Conservation (phyloP, 768 basidiomycete genomes). For the Mycena vitilis region DNA sequence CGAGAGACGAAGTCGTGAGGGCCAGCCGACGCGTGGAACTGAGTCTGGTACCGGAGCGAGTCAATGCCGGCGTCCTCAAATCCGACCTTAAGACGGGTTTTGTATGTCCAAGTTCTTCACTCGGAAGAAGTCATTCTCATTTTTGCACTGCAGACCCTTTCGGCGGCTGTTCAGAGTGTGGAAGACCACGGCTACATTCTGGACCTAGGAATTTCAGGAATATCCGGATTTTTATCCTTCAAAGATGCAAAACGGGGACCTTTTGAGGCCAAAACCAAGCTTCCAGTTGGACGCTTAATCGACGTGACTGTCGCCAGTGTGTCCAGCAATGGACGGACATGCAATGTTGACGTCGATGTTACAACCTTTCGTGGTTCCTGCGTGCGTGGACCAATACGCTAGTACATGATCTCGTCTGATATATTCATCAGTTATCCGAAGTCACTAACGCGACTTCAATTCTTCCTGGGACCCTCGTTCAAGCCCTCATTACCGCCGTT, state of each 20-base stretch:
- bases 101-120: slow-evolving; percentile 59
- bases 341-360: slow-evolving; percentile 71
- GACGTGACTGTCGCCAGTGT: slow-evolving; percentile 74
- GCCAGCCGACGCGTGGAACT: slow-evolving; percentile 86
- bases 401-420: slow-evolving; percentile 7
- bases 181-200: slow-evolving; percentile 97
- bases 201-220: slow-evolving; percentile 82
- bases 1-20: slow-evolving; percentile 74
- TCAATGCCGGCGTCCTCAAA: slow-evolving; percentile 85
- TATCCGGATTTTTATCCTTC: slow-evolving; percentile 88
- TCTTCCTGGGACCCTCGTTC: slow-evolving; percentile 87
- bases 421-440: slow-evolving; percentile 69
- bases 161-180: slow-evolving; percentile 81
- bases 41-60: slow-evolving; percentile 82
- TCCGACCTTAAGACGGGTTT: slow-evolving; percentile 80
- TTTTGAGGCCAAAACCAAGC: slow-evolving; percentile 42
- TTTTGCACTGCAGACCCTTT: slow-evolving; percentile 66
- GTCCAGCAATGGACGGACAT: slow-evolving; percentile 83
- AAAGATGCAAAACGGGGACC: slow-evolving; percentile 66
- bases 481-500: slow-evolving; percentile 83
- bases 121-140: slow-evolving; percentile 5
- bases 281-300: slow-evolving; percentile 76
- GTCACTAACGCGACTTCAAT: slow-evolving; percentile 83
- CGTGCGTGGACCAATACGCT: slow-evolving; percentile 53
- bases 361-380: slow-evolving; percentile 60